Evolutionary conservation across 108 stramenopile species (phyloP).

Genomic region (Skeletonema grethae): DNA sequence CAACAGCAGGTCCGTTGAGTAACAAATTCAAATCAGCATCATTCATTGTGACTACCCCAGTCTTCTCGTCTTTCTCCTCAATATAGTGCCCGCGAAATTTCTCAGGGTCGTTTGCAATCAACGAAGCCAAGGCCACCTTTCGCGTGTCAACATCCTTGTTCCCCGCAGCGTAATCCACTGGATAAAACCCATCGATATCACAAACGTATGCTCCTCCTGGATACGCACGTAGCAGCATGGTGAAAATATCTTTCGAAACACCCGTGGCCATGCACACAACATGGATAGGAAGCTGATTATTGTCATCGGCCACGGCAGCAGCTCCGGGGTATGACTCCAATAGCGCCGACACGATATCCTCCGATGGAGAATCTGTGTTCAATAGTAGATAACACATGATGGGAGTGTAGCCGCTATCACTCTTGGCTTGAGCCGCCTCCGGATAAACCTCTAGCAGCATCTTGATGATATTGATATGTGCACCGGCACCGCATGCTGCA

Average conservation of each 20-base stretch:
- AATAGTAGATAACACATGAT: background rate
- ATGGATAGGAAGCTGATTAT: conserved; percentile 11
- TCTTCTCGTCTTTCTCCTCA: background rate
- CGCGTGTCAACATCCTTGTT: conserved; percentile 15
- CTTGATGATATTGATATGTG: background rate
- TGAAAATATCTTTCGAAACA: conserved; percentile 17
- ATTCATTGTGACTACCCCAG: background rate
- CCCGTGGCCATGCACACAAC: conserved; percentile 8
- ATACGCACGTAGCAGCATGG: conserved; percentile 21
- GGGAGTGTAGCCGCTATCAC: background rate
- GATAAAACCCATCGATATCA: conserved; percentile 17
- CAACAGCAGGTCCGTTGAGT: background rate
- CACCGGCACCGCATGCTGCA: background rate
- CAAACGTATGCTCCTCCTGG: conserved; percentile 29
- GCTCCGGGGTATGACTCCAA: background rate
- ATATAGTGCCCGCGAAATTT: background rate
- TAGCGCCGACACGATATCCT: background rate
- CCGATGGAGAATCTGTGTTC: background rate
- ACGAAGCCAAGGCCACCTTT: conserved; percentile 25
- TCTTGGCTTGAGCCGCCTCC: background rate
- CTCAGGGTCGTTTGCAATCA: conserved; percentile 4
- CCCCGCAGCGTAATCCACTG: conserved; percentile 3
- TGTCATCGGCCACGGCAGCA: background rate
- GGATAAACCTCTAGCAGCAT: background rate
- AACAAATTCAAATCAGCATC: background rate